Evolutionary conservation across 169 alveolate genomes (phyloP), one percentile per base, ranked within the genome.

Genomic region (Perkinsus olseni): DNA sequence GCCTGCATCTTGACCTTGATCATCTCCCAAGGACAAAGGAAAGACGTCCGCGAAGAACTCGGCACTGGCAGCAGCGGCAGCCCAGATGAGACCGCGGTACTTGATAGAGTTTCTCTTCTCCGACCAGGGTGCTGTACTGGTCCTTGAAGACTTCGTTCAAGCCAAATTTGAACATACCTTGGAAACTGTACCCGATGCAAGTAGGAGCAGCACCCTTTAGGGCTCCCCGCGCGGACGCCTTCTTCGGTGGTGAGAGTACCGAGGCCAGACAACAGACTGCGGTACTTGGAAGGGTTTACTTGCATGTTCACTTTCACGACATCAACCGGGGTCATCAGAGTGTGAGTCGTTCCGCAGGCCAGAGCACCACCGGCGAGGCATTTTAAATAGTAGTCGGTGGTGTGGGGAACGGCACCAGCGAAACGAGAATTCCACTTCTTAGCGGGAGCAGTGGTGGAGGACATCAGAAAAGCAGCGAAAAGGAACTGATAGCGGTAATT

Each of bases 321-420:
- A 95, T 98, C 99, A 38, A 98, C 96, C 39, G 99, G 99, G 74
- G 97, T 96, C 48, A 98, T 97, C 74, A 97, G 94, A 50, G 99
- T 97, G 95, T 98, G 99, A 8, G 99, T 98, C 38, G 98, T 93
- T 20, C 99, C 99, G 95, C 99, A 98, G 92, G 99, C 97, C 51
- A 98, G 94, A 92, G 96, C 94, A 0, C 99, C 99, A 38, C 99
- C 99, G 92, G 98, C 92, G 98, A 98, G 97, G 95, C 99, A 98
- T 92, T 98, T 98, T 28, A 95, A 91, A 95, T 98, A 98, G 94
- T 98, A 98, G 28, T 95, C 91, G 31, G 93, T 90, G 91, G 96
- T 96, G 93, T 96, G 97, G 40, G 91, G 82, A 24, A 62, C 82
- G 8, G 82, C 82, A 8, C 82, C 82, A 24, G 82, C 82, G 31